phyloP scores from a whole-genome alignment of 2,329 filamentous ascomycete genomes.

The Coniochaeta sp. region DNA sequence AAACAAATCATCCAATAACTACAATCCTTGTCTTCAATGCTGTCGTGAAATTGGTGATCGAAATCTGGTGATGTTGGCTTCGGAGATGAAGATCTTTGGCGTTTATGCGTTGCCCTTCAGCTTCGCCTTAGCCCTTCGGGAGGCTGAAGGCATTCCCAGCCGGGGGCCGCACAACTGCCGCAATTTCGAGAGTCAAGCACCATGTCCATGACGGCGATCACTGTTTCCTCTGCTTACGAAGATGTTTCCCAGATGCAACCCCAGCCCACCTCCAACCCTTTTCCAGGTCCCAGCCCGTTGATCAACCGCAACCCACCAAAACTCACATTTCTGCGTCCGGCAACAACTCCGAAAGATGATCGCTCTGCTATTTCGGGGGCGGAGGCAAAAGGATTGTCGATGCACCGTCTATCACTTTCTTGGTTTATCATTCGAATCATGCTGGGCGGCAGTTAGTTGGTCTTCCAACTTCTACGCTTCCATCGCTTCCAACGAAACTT shows the following conservation, averaged over 20 bases:
- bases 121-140: no score
- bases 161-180: no score
- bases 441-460: no score
- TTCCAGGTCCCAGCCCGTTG: not conserved
- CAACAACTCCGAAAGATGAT: not conserved
- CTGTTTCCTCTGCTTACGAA: not conserved
- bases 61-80: not conserved
- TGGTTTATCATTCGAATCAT: no score
- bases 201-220: not conserved
- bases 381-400: not conserved
- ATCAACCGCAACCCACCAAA: not conserved
- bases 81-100: not conserved
- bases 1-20: not conserved
- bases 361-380: not conserved
- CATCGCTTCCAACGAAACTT: no score
- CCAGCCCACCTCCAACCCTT: not conserved
- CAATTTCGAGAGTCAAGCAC: not conserved
- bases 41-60: not conserved
- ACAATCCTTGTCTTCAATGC: not conserved
- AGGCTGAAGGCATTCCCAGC: no score
- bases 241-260: not conserved
- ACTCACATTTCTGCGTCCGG: not conserved
- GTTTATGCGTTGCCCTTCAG: no score
- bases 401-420: not conserved
- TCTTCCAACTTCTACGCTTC: no score